These are phyloP conservation scores for Populus ilicifolia DNA, from an alignment of 345 rosid genomes.

Conservation along the genomic window DNA sequence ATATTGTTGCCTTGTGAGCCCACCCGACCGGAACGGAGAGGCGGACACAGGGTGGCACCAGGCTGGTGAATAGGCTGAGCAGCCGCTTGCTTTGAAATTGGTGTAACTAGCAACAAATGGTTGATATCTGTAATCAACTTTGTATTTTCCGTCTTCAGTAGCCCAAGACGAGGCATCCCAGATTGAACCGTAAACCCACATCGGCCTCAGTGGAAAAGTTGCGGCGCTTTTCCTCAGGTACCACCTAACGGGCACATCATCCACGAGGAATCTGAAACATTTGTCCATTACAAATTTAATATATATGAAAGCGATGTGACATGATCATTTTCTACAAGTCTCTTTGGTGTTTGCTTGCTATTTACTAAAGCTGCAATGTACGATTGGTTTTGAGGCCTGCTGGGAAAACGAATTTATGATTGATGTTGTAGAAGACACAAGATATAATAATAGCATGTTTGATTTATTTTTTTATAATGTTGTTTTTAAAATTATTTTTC, in stretches of 20 bases:
- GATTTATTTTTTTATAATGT: no score
- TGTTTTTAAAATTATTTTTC: no score
- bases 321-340: no score
- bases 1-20: conserved; percentile 56
- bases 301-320: background rate
- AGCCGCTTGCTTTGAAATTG: conserved; percentile 69
- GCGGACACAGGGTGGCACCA: conserved; percentile 67
- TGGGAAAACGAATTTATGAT: no score
- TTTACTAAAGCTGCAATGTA: no score
- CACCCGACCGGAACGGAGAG: conserved; percentile 66
- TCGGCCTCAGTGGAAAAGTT: conserved; percentile 87
- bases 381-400: no score
- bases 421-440: no score
- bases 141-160: conserved; percentile 92
- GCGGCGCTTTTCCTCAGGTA: conserved; percentile 67
- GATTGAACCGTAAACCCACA: conserved; percentile 95
- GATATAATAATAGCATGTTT: no score
- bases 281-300: background rate
- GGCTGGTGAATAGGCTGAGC: conserved; percentile 61
- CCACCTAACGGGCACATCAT: conserved; percentile 92
- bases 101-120: conserved; percentile 76
- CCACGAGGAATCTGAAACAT: conserved; percentile 73
- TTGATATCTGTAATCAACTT: conserved; percentile 79
- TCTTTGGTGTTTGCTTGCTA: no score
- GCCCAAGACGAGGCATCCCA: conserved; percentile 99